phyloP scores from a whole-genome alignment of 1,139 yeast genomes.

The Debaryomycetaceae sp. region DNA sequence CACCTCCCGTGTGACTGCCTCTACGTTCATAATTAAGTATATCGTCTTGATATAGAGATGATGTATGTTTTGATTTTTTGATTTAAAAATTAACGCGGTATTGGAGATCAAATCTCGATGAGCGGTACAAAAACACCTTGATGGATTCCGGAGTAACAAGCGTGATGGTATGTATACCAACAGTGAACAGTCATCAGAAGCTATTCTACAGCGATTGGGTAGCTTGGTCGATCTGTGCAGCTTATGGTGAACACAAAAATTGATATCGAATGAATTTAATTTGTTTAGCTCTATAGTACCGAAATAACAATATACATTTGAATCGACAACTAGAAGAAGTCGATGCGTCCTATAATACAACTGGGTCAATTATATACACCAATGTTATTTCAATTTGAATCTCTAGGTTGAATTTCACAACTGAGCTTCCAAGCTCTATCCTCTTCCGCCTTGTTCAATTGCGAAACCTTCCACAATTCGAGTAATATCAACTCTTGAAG shows the following conservation, averaged over 20 bases:
- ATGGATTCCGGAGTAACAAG: no score
- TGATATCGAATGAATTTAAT: no score
- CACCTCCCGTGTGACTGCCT: background rate
- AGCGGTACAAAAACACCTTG: no score
- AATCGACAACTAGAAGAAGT: background rate
- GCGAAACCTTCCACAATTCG: slow-evolving; percentile 69
- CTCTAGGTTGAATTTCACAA: slow-evolving; percentile 49
- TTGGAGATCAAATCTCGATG: no score
- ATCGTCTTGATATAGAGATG: background rate
- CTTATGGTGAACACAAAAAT: no score
- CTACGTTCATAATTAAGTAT: background rate
- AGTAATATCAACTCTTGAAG: slow-evolving; percentile 64
- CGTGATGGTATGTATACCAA: no score
- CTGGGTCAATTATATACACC: background rate
- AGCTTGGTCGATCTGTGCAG: no score
- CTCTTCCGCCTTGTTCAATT: slow-evolving; percentile 53
- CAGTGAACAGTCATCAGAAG: no score
- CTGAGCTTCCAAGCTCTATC: slow-evolving; percentile 75
- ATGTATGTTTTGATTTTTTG: background rate
- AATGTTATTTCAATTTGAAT: slow-evolving; percentile 5
- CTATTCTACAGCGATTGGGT: no score
- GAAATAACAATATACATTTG: no score
- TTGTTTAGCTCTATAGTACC: no score
- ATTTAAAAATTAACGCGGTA: background rate
- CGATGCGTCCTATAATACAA: background rate